phyloP scores from a whole-genome alignment of 768 basidiomycete species.

The Trametes cubensis region DNA sequence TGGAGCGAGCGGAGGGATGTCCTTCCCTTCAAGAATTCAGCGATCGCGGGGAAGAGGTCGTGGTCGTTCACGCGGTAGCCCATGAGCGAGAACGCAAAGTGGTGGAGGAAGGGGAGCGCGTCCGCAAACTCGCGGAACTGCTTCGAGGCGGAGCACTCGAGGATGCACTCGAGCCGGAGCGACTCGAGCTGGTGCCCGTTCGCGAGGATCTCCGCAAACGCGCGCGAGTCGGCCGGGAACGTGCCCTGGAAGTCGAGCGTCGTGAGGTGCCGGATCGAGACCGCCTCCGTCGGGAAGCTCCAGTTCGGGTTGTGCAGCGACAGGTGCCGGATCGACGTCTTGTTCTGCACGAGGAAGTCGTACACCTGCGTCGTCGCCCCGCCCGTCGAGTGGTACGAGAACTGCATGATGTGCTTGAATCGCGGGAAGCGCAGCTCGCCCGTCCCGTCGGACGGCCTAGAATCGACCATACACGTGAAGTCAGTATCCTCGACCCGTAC shows the following conservation, averaged over 20 bases:
- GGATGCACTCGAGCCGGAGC: conserved; percentile 54
- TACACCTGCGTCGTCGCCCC: conserved; percentile 44
- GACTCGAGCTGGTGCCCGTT: conserved; percentile 67
- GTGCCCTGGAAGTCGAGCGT: conserved; percentile 63
- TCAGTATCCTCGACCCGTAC: background rate
- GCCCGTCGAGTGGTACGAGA: conserved; percentile 54
- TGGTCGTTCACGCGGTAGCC: conserved; percentile 45
- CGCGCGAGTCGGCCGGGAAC: conserved; percentile 51
- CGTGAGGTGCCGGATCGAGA: conserved; percentile 66
- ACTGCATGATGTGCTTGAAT: conserved; percentile 53
- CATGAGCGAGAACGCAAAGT: conserved; percentile 54
- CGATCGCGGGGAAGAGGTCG: conserved; percentile 70
- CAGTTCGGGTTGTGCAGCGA: conserved; percentile 57
- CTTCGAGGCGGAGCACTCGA: conserved; percentile 52
- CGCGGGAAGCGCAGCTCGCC: conserved; percentile 34
- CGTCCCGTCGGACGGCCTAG: conserved; percentile 34
- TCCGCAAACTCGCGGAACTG: conserved; percentile 47
- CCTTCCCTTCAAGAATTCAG: conserved; percentile 65
- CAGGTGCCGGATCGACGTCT: conserved; percentile 53
- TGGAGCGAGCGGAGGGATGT: conserved; percentile 53
- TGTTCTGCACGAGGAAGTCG: conserved; percentile 56
- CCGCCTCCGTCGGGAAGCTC: conserved; percentile 55
- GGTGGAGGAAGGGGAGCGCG: conserved; percentile 62
- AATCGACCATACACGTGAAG: no score
- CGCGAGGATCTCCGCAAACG: conserved; percentile 60